A percentile compares a stretch with the other conserved stretches of the same genome.
Evolutionary conservation across 306 rosid species (phyloP).

Genomic region (Lagenaria siceraria): DNA sequence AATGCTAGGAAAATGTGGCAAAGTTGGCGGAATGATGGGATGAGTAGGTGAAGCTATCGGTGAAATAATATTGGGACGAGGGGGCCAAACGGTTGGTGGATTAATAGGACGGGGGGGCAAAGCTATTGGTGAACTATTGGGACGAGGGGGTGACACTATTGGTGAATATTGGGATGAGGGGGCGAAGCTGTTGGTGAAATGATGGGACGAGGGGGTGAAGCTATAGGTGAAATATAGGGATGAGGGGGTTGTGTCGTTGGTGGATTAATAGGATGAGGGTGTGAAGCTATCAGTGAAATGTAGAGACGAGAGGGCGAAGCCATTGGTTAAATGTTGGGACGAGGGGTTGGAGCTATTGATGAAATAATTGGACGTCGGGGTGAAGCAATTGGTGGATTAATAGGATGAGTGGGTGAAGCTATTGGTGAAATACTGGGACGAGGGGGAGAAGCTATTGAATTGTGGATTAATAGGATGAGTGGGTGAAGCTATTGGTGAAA

Average conservation of each 20-base stretch:
- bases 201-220: not conserved
- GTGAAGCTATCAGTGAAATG: not conserved
- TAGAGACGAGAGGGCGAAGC: no score
- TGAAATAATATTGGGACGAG: not conserved
- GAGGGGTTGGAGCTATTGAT: not conserved
- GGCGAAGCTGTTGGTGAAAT: not conserved
- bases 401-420: no score
- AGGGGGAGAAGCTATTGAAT: not conserved
- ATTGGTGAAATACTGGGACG: not conserved
- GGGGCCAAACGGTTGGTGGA: not conserved
- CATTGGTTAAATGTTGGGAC: not conserved
- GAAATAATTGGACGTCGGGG: not conserved
- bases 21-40: no score
- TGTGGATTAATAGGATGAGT: not conserved
- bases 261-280: not conserved
- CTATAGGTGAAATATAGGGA: not conserved
- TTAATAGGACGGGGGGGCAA: not conserved
- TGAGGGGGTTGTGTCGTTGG: not conserved
- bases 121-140: not conserved
- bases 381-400: not conserved
- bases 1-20: no score
- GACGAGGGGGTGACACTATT: not conserved
- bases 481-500: no score
- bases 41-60: no score
- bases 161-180: not conserved